Conservation (phyloP, 805 yeast genomes). For the Nakazawaea pomicola region DNA sequence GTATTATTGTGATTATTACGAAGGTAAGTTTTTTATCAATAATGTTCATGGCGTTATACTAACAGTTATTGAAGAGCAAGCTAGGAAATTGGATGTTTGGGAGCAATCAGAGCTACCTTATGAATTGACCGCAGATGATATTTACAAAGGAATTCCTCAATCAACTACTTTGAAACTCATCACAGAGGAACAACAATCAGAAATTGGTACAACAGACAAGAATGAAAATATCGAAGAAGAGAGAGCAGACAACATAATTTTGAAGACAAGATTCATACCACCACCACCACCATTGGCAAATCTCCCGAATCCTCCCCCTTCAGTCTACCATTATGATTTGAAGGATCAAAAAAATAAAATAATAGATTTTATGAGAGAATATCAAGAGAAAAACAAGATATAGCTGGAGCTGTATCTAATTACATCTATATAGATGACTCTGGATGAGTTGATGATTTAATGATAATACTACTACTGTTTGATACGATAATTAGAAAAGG, state of each 20-base stretch:
- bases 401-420: too few species aligned
- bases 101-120: constrained; percentile 25
- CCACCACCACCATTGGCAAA: constrained; percentile 30
- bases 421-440: too few species aligned
- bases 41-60: not conserved
- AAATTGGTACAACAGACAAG: too few species aligned
- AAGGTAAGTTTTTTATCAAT: constrained; percentile 27
- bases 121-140: constrained; percentile 29
- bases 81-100: constrained; percentile 16
- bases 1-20: constrained; percentile 71
- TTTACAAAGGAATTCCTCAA: constrained; percentile 34
- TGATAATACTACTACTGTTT: too few species aligned
- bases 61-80: constrained; percentile 15
- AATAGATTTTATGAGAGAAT: constrained; percentile 12
- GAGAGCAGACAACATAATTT: not conserved
- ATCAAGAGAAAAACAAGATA: constrained; percentile 6
- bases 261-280: constrained; percentile 15
- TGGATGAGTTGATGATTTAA: too few species aligned
- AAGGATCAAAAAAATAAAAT: constrained; percentile 16
- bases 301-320: constrained; percentile 34
- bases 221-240: too few species aligned
- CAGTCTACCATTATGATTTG: constrained; percentile 20
- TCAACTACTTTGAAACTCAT: constrained; percentile 6
- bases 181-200: constrained; percentile 19
- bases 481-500: too few species aligned